phyloP scores from a whole-genome alignment of 1,284 basidiomycete species.

The Fomitopsis betulina region DNA sequence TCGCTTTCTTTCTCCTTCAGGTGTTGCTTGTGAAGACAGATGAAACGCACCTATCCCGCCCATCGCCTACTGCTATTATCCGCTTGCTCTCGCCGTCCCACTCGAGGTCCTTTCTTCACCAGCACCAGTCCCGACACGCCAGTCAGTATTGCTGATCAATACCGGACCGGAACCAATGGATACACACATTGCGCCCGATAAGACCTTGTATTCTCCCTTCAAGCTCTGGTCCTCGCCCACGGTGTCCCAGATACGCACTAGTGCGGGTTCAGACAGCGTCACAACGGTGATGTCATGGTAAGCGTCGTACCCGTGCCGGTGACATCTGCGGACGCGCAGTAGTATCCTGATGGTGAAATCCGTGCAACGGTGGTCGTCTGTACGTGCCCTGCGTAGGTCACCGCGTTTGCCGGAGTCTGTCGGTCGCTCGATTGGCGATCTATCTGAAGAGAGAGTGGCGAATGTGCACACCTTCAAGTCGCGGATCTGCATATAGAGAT shows the following conservation, averaged over 20 bases:
- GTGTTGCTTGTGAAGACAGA: neutral
- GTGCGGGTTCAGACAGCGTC: neutral
- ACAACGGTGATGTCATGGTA: neutral
- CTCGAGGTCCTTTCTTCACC: slow-evolving; percentile 79
- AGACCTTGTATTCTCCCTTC: slow-evolving; percentile 81
- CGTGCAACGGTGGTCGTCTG: slow-evolving; percentile 87
- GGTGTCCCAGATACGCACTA: slow-evolving; percentile 92
- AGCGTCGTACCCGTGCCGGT: slow-evolving; percentile 66
- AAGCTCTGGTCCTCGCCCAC: slow-evolving; percentile 83
- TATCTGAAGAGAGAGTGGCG: neutral
- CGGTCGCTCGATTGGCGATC: neutral
- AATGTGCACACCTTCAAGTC: slow-evolving; percentile 46
- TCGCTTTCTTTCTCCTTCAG: neutral
- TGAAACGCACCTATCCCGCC: slow-evolving; percentile 72
- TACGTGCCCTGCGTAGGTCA: slow-evolving; percentile 75
- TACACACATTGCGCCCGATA: slow-evolving; percentile 77
- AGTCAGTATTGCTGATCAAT: neutral
- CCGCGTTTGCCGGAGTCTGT: slow-evolving; percentile 55
- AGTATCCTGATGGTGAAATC: slow-evolving; percentile 92
- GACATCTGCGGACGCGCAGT: slow-evolving; percentile 87
- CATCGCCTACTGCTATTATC: slow-evolving; percentile 95
- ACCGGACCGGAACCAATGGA: too few species aligned
- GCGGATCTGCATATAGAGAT: slow-evolving; percentile 61
- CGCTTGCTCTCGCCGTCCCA: slow-evolving; percentile 98
- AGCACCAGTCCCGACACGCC: neutral